phyloP scores from a whole-genome alignment of 371 early-diverging fungal species.

The Lichtheimia ramosa region DNA sequence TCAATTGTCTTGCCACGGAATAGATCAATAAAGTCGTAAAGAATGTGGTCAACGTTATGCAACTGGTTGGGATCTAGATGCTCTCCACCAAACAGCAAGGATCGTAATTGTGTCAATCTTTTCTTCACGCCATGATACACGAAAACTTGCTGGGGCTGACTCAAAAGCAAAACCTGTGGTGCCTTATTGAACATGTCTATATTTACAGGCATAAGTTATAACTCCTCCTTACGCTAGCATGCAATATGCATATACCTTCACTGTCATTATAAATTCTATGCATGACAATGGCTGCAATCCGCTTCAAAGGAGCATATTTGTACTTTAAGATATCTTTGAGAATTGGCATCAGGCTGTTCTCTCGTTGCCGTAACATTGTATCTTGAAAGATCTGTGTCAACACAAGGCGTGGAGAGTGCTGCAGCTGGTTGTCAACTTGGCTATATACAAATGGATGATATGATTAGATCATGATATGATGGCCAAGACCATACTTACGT shows the following conservation, averaged over 20 bases:
- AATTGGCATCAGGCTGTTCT: conserved; percentile 45
- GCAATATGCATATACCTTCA: conserved; percentile 27
- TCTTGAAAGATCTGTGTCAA: conserved; percentile 26
- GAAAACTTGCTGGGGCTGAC: conserved; percentile 32
- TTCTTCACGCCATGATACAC: conserved; percentile 45
- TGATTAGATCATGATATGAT: not conserved
- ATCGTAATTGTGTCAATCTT: conserved; percentile 17
- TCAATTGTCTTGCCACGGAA: conserved; percentile 37
- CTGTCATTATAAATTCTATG: conserved; percentile 49
- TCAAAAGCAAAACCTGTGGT: conserved; percentile 31
- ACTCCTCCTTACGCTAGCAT: not conserved
- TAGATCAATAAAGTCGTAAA: conserved; percentile 31
- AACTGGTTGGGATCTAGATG: conserved; percentile 15
- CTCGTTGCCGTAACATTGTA: conserved; percentile 30
- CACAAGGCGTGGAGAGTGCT: conserved; percentile 12
- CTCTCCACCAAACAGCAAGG: conserved; percentile 18
- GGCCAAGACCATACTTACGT: conserved; percentile 17
- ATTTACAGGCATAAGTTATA: not conserved
- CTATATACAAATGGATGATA: conserved; percentile 5
- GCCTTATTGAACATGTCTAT: conserved; percentile 32
- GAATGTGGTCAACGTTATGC: conserved; percentile 18
- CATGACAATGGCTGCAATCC: conserved; percentile 47
- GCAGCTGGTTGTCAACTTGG: conserved; percentile 13
- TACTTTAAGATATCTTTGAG: conserved; percentile 53
- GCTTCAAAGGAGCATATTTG: conserved; percentile 45